Percentiles rank a stretch among this genome's conserved stretches.
phyloP scores from a whole-genome alignment of 2,329 filamentous ascomycete species.

The Aspergillus puulaauensis region DNA sequence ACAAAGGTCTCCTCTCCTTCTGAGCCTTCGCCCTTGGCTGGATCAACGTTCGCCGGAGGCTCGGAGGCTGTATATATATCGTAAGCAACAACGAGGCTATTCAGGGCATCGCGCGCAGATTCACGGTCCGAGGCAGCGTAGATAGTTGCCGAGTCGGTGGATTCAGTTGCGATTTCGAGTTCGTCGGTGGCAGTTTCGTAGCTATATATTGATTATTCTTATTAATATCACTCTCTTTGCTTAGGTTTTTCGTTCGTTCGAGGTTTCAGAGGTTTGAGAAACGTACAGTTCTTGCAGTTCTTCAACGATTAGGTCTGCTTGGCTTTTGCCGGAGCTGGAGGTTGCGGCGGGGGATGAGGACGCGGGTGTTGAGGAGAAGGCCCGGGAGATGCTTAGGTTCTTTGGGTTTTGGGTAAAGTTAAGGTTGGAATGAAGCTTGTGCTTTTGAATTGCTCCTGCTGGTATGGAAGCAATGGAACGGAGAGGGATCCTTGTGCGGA shows the following conservation, averaged over 20 bases:
- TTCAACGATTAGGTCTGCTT: constrained; percentile 35
- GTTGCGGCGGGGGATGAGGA: not conserved
- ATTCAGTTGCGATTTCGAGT: constrained; percentile 51
- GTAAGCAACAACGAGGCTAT: constrained; percentile 38
- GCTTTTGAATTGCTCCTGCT: not conserved
- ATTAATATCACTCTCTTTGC: too few relatives aligned
- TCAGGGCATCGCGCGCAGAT: constrained; percentile 46
- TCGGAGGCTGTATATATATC: constrained; percentile 30
- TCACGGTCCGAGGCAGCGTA: constrained; percentile 48
- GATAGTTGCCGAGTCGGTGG: constrained; percentile 45
- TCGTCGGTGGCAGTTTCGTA: constrained; percentile 49
- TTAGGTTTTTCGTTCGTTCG: too few relatives aligned
- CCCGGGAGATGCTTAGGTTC: not conserved
- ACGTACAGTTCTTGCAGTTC: constrained; percentile 38
- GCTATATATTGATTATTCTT: constrained; percentile 16
- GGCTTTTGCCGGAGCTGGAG: constrained; percentile 21
- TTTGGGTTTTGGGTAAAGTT: too few relatives aligned
- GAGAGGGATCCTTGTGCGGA: not conserved
- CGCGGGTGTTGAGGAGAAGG: constrained; percentile 1
- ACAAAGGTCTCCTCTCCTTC: constrained; percentile 22
- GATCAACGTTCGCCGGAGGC: not conserved
- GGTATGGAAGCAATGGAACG: not conserved
- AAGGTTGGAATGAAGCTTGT: not conserved
- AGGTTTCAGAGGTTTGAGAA: too few relatives aligned
- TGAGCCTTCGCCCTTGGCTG: not conserved